These are phyloP conservation scores for Dalbergia cultrata DNA, from an alignment of 306 rosid species.

Conservation along the genomic window DNA sequence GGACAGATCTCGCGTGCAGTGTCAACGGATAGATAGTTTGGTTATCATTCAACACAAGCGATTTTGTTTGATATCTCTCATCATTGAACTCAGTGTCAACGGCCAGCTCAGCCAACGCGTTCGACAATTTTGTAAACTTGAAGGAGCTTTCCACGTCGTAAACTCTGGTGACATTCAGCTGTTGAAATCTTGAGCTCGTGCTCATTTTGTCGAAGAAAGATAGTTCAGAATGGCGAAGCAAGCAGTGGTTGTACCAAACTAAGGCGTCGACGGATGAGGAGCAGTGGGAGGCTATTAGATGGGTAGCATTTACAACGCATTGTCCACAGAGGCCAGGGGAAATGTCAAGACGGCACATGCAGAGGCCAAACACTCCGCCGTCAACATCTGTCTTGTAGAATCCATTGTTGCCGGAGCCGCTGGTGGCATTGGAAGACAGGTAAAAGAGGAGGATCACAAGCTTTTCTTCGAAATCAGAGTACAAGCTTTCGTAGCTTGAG, in stretches of 20 bases:
- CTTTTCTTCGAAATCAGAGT: background rate
- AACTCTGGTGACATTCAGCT: constrained; percentile 6
- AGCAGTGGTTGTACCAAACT: constrained; percentile 43
- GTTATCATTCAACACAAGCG: background rate
- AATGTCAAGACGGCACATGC: constrained; percentile 18
- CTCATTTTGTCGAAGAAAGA: constrained; percentile 2
- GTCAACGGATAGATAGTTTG: background rate
- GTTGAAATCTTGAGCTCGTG: background rate
- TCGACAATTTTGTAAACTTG: too few relatives aligned
- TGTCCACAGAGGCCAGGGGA: background rate
- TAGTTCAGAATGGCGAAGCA: constrained; percentile 34
- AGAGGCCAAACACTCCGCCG: background rate
- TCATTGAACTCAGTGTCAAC: background rate
- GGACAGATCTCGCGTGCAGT: background rate
- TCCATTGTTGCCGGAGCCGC: background rate
- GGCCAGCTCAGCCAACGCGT: background rate
- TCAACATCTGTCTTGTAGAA: background rate
- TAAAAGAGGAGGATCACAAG: background rate
- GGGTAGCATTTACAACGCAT: constrained; percentile 27
- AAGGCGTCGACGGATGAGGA: background rate
- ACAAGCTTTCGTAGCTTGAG: background rate
- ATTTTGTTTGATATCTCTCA: background rate
- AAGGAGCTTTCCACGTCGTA: too few relatives aligned
- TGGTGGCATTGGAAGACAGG: constrained; percentile 9
- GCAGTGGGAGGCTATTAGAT: background rate